Evolutionary conservation across 371 early-diverging fungal genomes (phyloP).

Genomic region (Rhizopus stolonifer): DNA sequence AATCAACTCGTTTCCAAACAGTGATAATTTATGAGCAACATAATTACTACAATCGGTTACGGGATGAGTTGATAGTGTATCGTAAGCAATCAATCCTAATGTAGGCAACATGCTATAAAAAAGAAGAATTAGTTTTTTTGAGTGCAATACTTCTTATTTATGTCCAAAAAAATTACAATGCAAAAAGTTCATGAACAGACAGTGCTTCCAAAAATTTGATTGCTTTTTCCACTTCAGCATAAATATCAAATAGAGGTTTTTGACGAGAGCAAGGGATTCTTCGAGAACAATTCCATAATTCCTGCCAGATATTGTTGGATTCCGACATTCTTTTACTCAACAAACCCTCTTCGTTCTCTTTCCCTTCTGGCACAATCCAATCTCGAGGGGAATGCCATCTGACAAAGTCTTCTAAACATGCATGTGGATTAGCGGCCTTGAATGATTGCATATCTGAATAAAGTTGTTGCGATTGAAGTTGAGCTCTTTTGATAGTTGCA

Average conservation of each 20-base stretch:
- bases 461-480: conserved; percentile 79
- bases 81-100: conserved; percentile 72
- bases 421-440: conserved; percentile 85
- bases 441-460: conserved; percentile 84
- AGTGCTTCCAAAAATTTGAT: conserved; percentile 73
- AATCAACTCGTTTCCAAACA: conserved; percentile 46
- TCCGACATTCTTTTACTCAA: conserved; percentile 83
- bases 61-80: conserved; percentile 68
- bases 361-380: conserved; percentile 47
- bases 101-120: conserved; percentile 68
- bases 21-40: conserved; percentile 43
- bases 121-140: too few relatives aligned
- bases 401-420: conserved; percentile 86
- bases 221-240: conserved; percentile 73
- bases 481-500: conserved; percentile 74
- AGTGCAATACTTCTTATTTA: too few relatives aligned
- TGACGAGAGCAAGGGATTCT: conserved; percentile 73
- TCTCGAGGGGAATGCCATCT: conserved; percentile 95
- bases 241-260: conserved; percentile 77
- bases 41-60: conserved; percentile 47
- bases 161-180: conserved; percentile 46
- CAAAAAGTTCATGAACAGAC: conserved; percentile 64
- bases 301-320: conserved; percentile 83
- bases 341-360: conserved; percentile 32
- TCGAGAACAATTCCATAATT: conserved; percentile 75